phyloP scores from a whole-genome alignment of 2,329 filamentous ascomycete species.

The Lecanosticta acicola region DNA sequence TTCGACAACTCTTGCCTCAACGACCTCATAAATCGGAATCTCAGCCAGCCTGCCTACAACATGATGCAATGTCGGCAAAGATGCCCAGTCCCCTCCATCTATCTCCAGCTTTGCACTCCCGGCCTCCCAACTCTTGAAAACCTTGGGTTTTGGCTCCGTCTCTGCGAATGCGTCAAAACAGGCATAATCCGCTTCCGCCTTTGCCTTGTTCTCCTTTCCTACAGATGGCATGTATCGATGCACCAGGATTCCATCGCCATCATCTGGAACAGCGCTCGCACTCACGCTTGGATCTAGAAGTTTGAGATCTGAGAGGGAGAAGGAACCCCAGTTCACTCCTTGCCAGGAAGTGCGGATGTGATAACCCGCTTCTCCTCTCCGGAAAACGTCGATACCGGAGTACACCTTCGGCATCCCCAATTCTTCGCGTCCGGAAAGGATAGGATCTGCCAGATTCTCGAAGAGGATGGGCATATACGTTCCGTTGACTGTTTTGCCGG shows the following conservation, averaged over 20 bases:
- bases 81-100: conserved; percentile 5
- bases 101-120: conserved; percentile 6
- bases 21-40: conserved; percentile 11
- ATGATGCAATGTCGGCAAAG: conserved; percentile 13
- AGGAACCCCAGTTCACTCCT: conserved; percentile 12
- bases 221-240: conserved; percentile 50
- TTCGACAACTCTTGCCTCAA: conserved; percentile 12
- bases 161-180: conserved; percentile 10
- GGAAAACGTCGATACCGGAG: conserved; percentile 25
- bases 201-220: conserved; percentile 38
- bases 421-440: conserved; percentile 56
- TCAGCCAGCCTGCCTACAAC: conserved; percentile 8
- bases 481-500: conserved; percentile 46
- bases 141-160: conserved; percentile 6
- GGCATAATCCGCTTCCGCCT: conserved; percentile 38
- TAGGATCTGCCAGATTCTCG: conserved; percentile 55
- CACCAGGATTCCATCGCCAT: conserved; percentile 16
- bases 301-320: conserved; percentile 13
- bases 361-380: conserved; percentile 4
- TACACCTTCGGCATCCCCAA: conserved; percentile 54
- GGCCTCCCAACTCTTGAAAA: conserved; percentile 2
- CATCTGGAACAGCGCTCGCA: conserved; percentile 9
- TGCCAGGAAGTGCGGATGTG: conserved; percentile 16
- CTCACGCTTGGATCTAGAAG: conserved; percentile 7
- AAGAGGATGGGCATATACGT: conserved; percentile 55